These are phyloP conservation scores for Oemleria cerasiformis DNA, from an alignment of 306 rosid genomes.

Conservation along the genomic window DNA sequence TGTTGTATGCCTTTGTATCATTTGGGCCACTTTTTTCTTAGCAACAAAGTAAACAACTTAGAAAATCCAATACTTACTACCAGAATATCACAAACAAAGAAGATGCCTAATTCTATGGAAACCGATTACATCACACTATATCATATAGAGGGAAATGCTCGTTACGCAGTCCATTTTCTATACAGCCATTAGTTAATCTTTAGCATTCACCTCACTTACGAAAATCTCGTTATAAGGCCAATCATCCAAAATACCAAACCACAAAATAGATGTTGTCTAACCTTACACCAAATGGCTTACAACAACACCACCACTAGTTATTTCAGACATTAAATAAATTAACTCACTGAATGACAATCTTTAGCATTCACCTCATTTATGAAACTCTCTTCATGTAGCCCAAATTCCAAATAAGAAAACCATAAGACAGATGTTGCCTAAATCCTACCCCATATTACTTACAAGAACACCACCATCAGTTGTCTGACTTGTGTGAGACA, in stretches of 20 bases:
- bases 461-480: neutral
- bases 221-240: neutral
- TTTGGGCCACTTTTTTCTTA: neutral
- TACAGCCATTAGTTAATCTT: neutral
- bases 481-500: neutral
- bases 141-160: too few relatives aligned
- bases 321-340: neutral
- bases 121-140: too few relatives aligned
- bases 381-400: neutral
- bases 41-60: neutral
- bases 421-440: neutral
- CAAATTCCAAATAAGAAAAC: neutral
- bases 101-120: too few relatives aligned
- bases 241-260: neutral
- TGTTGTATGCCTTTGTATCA: neutral
- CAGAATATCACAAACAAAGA: neutral
- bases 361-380: neutral
- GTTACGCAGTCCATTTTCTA: too few relatives aligned
- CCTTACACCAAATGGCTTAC: neutral
- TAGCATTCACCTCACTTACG: neutral
- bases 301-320: neutral
- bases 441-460: neutral
- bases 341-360: neutral
- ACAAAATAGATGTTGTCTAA: neutral
- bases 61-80: neutral